Percentiles rank a stretch among this genome's conserved stretches.
Evolutionary conservation across 2,329 filamentous ascomycete species (phyloP).

Genomic region (Diaporthe citriasiana): DNA sequence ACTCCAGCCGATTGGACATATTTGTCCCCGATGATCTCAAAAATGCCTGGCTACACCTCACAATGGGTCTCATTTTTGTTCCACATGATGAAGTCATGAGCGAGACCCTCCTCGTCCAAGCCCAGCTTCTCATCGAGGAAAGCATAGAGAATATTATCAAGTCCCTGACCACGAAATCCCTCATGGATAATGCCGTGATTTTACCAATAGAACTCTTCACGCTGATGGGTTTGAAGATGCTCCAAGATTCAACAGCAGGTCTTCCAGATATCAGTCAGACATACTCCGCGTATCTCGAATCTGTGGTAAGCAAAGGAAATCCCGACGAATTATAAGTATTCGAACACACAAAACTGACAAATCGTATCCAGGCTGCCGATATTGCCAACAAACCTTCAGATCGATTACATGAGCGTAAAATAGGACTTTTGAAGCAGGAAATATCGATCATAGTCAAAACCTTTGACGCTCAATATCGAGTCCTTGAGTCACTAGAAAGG

Average conservation of each 20-base stretch:
- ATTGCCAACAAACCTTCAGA: neutral
- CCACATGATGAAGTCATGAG: slow-evolving; percentile 5
- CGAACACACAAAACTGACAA: neutral
- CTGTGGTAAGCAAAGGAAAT: slow-evolving; percentile 47
- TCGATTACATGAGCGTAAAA: neutral
- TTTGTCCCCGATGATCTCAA: neutral
- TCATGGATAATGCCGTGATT: slow-evolving; percentile 47
- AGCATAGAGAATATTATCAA: slow-evolving; percentile 6
- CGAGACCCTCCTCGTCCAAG: neutral
- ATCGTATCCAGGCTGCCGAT: neutral
- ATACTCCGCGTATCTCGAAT: slow-evolving; percentile 59
- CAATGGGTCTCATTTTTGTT: slow-evolving; percentile 2
- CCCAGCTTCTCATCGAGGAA: slow-evolving; percentile 1
- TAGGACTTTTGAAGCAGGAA: slow-evolving; percentile 14
- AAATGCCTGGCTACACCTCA: slow-evolving; percentile 18
- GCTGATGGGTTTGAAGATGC: slow-evolving; percentile 55
- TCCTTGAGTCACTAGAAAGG: neutral
- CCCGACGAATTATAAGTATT: neutral
- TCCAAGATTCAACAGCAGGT: slow-evolving; percentile 56
- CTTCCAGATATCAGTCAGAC: slow-evolving; percentile 57
- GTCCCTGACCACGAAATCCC: neutral
- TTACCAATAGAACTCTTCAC: slow-evolving; percentile 60
- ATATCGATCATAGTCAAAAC: neutral
- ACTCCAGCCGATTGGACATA: neutral
- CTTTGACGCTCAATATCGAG: neutral